Evolutionary conservation across 441 rosid species (phyloP).

Genomic region (California macrophylla): DNA sequence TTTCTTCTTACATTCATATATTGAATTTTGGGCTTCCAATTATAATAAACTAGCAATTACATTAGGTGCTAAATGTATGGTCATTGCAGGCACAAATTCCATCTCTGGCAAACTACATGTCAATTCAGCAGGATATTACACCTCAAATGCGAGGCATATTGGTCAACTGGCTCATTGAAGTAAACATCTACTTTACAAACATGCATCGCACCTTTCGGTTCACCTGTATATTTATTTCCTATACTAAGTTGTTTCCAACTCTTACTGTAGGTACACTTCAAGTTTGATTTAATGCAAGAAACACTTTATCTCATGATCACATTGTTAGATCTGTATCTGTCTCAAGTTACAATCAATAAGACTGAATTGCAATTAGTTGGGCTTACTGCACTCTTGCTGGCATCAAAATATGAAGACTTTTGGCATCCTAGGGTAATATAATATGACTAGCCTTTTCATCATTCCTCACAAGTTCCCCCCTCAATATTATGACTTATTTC

Average conservation of each 20-base stretch:
- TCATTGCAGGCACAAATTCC: constrained; percentile 48
- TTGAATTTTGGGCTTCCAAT: too few relatives aligned
- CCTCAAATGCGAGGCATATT: constrained; percentile 75
- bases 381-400: constrained; percentile 68
- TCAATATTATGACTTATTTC: neutral
- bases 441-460: neutral
- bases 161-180: constrained; percentile 94
- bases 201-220: neutral
- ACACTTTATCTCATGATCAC: constrained; percentile 74
- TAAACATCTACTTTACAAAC: constrained; percentile 20
- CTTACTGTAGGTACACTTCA: constrained; percentile 65
- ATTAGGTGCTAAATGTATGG: constrained; percentile 11
- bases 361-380: constrained; percentile 84
- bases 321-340: constrained; percentile 66
- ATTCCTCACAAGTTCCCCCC: neutral
- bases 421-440: constrained; percentile 84
- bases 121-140: constrained; percentile 46
- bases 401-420: constrained; percentile 87
- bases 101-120: constrained; percentile 47
- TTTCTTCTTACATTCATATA: too few relatives aligned
- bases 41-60: neutral
- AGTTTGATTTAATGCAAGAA: constrained; percentile 73
- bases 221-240: neutral
- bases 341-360: constrained; percentile 58
- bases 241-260: constrained; percentile 6